Percentiles rank a stretch among this genome's conserved stretches.
These are phyloP conservation scores for Phytopythium montanum DNA, from an alignment of 352 stramenopile species.

Conservation along the genomic window DNA sequence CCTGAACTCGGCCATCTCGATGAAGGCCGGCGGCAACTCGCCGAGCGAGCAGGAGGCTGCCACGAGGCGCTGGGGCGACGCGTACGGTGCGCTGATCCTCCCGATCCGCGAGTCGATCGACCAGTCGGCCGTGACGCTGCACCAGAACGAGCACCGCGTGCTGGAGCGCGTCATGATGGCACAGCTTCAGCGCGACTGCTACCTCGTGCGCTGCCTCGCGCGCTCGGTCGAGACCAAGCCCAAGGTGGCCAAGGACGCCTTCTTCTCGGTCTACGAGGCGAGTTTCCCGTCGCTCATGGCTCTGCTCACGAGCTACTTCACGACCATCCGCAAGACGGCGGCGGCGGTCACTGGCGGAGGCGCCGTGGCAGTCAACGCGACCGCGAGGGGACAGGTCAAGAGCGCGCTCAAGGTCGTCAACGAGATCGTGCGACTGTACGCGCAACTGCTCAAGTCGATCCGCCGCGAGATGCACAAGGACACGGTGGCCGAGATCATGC, in stretches of 20 bases:
- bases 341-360: slow-evolving; percentile 8
- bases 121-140: slow-evolving; percentile 55
- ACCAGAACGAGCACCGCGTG: slow-evolving; percentile 72
- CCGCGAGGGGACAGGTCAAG: slow-evolving; percentile 33
- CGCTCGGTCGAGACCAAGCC: slow-evolving; percentile 70
- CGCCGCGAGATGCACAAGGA: slow-evolving; percentile 84
- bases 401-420: slow-evolving; percentile 74
- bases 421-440: slow-evolving; percentile 73
- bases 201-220: slow-evolving; percentile 62
- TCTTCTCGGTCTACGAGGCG: slow-evolving; percentile 58
- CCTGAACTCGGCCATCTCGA: slow-evolving; percentile 68
- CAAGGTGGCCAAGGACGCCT: slow-evolving; percentile 71
- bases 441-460: slow-evolving; percentile 74
- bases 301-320: slow-evolving; percentile 68
- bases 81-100: slow-evolving; percentile 55
- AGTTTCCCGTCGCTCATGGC: slow-evolving; percentile 56
- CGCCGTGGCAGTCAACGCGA: neutral
- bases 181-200: slow-evolving; percentile 69
- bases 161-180: slow-evolving; percentile 58
- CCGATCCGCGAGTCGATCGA: slow-evolving; percentile 72
- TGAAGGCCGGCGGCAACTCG: slow-evolving; percentile 31
- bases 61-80: slow-evolving; percentile 36
- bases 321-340: slow-evolving; percentile 51
- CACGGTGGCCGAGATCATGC: slow-evolving; percentile 63
- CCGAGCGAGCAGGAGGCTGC: slow-evolving; percentile 19